phyloP scores from a whole-genome alignment of 352 stramenopile genomes.

The Globisporangium sylvaticum region DNA sequence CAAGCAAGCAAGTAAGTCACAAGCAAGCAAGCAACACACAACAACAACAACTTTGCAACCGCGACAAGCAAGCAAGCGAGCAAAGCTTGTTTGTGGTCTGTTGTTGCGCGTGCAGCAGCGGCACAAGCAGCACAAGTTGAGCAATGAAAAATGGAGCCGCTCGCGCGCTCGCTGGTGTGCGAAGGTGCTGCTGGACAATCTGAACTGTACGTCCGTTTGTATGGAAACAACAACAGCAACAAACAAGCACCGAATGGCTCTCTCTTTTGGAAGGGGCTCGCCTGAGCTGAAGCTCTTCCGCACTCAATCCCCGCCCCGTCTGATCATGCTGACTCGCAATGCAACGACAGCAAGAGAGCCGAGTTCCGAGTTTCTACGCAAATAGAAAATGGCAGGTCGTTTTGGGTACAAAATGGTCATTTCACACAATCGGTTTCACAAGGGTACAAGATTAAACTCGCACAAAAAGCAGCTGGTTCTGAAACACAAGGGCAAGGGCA shows the following conservation, averaged over 20 bases:
- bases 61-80: background rate
- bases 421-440: background rate
- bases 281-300: background rate
- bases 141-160: background rate
- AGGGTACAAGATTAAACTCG: background rate
- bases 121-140: slow-evolving; percentile 2
- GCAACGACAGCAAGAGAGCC: background rate
- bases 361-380: slow-evolving; percentile 6
- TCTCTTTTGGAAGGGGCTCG: background rate
- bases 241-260: background rate
- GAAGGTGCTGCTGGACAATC: background rate
- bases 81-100: background rate
- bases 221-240: background rate
- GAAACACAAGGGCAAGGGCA: background rate
- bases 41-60: background rate
- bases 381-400: background rate
- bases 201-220: slow-evolving; percentile 1
- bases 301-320: background rate
- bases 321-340: slow-evolving; percentile 7
- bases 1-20: background rate
- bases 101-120: background rate
- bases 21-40: background rate
- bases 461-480: background rate
- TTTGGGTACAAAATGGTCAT: background rate
- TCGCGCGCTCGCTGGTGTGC: background rate